Evolutionary conservation across 2,329 filamentous ascomycete species (phyloP).

Genomic region (Verticillium albo-atrum): DNA sequence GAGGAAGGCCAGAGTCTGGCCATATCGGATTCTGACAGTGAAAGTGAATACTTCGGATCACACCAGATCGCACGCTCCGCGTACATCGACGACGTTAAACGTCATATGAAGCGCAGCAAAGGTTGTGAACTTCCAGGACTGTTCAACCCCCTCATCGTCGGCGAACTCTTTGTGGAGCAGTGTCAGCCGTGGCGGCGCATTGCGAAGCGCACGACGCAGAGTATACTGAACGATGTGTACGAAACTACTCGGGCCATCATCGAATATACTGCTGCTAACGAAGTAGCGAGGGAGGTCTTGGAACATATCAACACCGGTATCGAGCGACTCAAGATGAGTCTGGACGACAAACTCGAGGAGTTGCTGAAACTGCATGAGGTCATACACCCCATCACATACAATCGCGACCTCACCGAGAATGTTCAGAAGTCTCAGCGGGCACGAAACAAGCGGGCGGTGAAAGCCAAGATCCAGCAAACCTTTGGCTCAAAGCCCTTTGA

Average conservation of each 20-base stretch:
- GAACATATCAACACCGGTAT: constrained; percentile 22
- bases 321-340: constrained; percentile 22
- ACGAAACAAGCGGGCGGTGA: constrained; percentile 8
- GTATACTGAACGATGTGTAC: constrained; percentile 25
- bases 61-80: constrained; percentile 21
- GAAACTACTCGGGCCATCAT: background rate
- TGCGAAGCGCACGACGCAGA: constrained; percentile 40
- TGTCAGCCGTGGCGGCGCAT: constrained; percentile 47
- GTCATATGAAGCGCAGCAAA: background rate
- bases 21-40: constrained; percentile 16
- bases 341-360: constrained; percentile 35
- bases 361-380: constrained; percentile 34
- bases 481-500: constrained; percentile 14
- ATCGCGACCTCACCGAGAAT: constrained; percentile 38
- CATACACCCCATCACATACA: constrained; percentile 50
- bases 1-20: constrained; percentile 32
- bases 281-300: background rate
- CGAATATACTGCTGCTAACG: background rate
- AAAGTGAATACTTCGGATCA: background rate
- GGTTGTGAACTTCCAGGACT: constrained; percentile 53
- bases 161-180: constrained; percentile 57
- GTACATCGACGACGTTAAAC: constrained; percentile 15
- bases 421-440: constrained; percentile 24
- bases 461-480: background rate
- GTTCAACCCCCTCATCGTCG: constrained; percentile 56